phyloP scores from a whole-genome alignment of 1,284 basidiomycete genomes.

The Leccinum fallax region DNA sequence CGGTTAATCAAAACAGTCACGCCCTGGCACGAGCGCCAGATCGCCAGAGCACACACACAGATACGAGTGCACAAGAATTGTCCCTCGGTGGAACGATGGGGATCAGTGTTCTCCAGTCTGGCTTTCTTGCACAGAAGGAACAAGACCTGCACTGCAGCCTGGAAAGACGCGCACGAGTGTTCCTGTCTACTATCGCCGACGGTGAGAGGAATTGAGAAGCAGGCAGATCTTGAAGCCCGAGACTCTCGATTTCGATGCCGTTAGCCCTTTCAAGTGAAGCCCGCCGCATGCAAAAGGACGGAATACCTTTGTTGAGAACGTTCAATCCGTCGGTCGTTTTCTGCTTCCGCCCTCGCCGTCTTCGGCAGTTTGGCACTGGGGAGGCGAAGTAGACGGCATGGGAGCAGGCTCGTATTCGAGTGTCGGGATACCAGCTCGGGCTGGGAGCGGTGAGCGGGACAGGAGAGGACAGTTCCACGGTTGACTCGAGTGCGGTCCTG shows the following conservation, averaged over 20 bases:
- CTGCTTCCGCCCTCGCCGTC: slow-evolving; percentile 37
- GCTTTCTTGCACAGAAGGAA: slow-evolving; percentile 17
- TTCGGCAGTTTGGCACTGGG: slow-evolving; percentile 28
- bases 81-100: slow-evolving; percentile 24
- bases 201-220: slow-evolving; percentile 15
- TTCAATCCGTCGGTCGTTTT: slow-evolving; percentile 27
- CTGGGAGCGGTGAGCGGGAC: slow-evolving; percentile 66
- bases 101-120: slow-evolving; percentile 18
- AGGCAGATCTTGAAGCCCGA: slow-evolving; percentile 22
- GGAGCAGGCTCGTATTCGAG: slow-evolving; percentile 54
- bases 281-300: not conserved
- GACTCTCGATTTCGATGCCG: slow-evolving; percentile 16
- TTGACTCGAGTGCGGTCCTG: slow-evolving; percentile 36
- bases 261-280: not conserved
- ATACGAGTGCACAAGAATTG: slow-evolving; percentile 27
- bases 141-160: slow-evolving; percentile 24
- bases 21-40: slow-evolving; percentile 21
- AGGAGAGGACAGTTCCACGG: slow-evolving; percentile 46
- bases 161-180: not conserved
- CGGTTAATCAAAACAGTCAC: slow-evolving; percentile 23
- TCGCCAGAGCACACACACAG: slow-evolving; percentile 23
- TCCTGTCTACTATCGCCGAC: slow-evolving; percentile 24
- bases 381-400: slow-evolving; percentile 19
- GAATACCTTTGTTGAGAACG: slow-evolving; percentile 17
- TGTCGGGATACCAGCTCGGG: slow-evolving; percentile 57